Conservation (phyloP, 2,329 filamentous ascomycete genomes). For the Colletotrichum scovillei region DNA sequence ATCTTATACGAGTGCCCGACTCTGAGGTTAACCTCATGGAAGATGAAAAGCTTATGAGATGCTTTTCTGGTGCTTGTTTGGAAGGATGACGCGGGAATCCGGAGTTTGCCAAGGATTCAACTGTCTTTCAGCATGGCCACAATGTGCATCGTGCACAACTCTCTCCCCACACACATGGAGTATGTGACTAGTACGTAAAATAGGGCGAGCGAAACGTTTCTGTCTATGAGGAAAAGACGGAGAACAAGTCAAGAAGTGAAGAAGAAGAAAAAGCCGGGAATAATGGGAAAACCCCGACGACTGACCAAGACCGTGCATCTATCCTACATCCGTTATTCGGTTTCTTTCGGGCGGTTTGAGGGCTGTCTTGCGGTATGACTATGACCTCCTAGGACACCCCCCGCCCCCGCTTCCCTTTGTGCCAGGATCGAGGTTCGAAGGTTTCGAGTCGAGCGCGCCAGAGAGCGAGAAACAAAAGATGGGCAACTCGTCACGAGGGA, state of each 20-base stretch:
- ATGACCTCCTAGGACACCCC: background rate
- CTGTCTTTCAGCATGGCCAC: background rate
- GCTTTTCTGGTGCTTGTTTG: background rate
- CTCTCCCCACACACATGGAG: background rate
- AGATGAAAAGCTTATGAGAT: background rate
- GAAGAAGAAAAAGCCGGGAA: background rate
- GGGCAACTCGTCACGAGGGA: background rate
- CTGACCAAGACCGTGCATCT: constrained; percentile 18
- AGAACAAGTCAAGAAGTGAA: background rate
- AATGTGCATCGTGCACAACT: background rate
- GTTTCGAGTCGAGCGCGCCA: background rate
- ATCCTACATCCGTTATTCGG: constrained; percentile 22
- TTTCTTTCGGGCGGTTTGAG: background rate
- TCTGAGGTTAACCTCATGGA: background rate
- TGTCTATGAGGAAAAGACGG: background rate
- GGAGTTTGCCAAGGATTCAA: background rate
- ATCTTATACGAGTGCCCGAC: too few species aligned
- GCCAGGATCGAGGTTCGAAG: background rate
- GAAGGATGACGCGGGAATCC: background rate
- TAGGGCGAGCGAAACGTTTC: background rate
- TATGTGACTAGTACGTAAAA: background rate
- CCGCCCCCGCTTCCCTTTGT: background rate
- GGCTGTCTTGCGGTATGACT: background rate
- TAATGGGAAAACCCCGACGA: too few species aligned
- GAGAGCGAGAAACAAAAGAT: background rate